A percentile compares a stretch with the other conserved stretches of the same genome.
These are phyloP conservation scores for Amaranthus tricolor DNA, from an alignment of 179 eudicot genomes.

Conservation along the genomic window DNA sequence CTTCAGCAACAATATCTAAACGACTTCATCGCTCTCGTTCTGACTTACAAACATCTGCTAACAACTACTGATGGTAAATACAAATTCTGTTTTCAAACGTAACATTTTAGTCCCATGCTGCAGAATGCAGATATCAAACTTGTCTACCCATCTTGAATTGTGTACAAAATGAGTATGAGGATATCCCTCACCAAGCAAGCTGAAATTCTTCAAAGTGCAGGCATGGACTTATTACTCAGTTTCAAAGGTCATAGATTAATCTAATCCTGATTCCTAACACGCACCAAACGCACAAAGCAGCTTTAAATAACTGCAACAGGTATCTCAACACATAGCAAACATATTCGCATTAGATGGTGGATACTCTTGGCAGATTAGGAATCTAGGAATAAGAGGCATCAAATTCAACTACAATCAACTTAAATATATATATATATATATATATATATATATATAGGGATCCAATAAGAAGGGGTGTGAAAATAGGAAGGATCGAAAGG, in stretches of 20 bases:
- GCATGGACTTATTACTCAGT: background rate
- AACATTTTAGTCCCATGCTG: background rate
- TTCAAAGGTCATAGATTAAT: background rate
- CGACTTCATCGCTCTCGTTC: background rate
- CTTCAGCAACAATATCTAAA: background rate
- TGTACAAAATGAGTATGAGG: background rate
- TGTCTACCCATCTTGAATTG: background rate
- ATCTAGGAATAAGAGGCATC: background rate
- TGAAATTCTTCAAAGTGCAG: background rate
- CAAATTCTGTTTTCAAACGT: too few relatives aligned
- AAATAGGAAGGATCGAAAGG: too few relatives aligned
- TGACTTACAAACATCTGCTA: background rate
- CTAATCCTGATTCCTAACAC: background rate
- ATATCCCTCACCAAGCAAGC: background rate
- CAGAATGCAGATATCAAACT: background rate
- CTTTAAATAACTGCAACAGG: background rate
- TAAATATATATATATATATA: background rate
- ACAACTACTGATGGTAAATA: background rate
- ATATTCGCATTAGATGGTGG: background rate
- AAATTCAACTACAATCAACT: background rate
- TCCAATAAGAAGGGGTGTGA: too few relatives aligned
- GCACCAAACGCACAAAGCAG: background rate
- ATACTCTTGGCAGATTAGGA: background rate
- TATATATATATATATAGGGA: too few relatives aligned
- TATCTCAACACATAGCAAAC: background rate